Percentiles rank a stretch among this genome's conserved stretches.
phyloP scores from a whole-genome alignment of 306 rosid species.

The Cucurbita ficifolia region DNA sequence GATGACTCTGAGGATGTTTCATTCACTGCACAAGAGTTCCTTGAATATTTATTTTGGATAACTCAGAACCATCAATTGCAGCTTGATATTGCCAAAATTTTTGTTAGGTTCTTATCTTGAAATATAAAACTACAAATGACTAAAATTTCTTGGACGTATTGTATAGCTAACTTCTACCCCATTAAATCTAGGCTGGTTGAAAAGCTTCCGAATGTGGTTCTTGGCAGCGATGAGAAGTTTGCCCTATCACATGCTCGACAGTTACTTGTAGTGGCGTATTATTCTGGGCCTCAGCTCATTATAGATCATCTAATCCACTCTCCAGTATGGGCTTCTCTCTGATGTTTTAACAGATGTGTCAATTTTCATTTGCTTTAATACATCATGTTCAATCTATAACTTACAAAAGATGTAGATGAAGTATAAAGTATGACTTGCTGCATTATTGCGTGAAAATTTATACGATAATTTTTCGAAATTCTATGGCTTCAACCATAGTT shows the following conservation, averaged over 20 bases:
- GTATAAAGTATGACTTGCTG: not conserved
- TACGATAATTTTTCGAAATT: not conserved
- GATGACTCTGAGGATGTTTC: conserved; percentile 73
- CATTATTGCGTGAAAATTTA: not conserved
- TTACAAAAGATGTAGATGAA: not conserved
- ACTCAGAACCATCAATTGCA: conserved; percentile 28
- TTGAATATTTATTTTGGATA: conserved; percentile 34
- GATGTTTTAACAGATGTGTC: not conserved
- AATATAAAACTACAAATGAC: not conserved
- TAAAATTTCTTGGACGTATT: not conserved
- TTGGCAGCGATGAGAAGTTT: conserved; percentile 61
- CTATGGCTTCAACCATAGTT: not conserved
- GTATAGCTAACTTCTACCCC: conserved; percentile 8
- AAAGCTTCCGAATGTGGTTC: conserved; percentile 81
- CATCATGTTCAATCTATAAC: not conserved
- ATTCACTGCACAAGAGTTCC: conserved; percentile 55
- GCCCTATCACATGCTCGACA: conserved; percentile 60
- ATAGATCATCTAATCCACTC: conserved; percentile 66
- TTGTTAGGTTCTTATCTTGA: conserved; percentile 43
- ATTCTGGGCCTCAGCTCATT: conserved; percentile 77
- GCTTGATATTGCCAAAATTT: conserved; percentile 44
- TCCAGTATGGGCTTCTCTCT: conserved; percentile 44
- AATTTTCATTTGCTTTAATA: not conserved
- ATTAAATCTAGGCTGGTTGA: conserved; percentile 52
- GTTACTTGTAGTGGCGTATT: conserved; percentile 56